Base-by-base conservation (phyloP, 2,329 filamentous ascomycete species). In the Coniochaeta hoffmannii region DNA sequence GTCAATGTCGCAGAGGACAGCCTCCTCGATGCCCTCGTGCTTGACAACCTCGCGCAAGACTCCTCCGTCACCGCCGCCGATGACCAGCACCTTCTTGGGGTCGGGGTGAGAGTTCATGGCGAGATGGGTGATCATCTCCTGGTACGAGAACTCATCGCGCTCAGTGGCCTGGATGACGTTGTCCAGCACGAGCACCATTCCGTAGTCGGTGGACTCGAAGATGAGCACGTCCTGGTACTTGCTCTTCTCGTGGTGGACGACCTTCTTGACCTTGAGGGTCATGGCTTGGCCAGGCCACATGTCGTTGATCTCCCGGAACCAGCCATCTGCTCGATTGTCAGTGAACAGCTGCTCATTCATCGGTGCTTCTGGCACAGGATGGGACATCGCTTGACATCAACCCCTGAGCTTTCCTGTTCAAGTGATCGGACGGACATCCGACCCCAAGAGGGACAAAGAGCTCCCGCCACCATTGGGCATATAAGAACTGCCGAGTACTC, bases 271-370 rank as follows among this genome's bases (percentile, higher is more conserved):
- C 76, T 89, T 91, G 71, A 96, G 87, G 65, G 89, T 97, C 93
- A 97, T 97, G 72, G 94, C 94, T 80, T 97, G 94, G 73, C 94
- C 83, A 60, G 94, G 93, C 94, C 94, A 99, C 93, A 99, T 97
- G 71, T 94, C 80, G 66, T 89, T 96, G 77, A 96, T 92, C 80
- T 99, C 94, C 75, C 91, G 89, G 88, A 99, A 99, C 94, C 94
- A 99, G 79, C 93, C 94, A 96, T 97, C 94, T 96, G 65, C 15
- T 46, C 54, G 5, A 28, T 56, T 14, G 50, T 56, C 52, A 56
- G 55, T 28, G 24, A 28, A 54, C 7, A n/a, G n/a, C n/a, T n/a
- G n/a, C n/a, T n/a, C n/a, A n/a, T n/a, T n/a, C n/a, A 12, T 52
- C 24, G 50, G 24, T 52, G 17, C n/a, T 10, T 35, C 30, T 52